These are phyloP conservation scores for Musa balbisiana DNA, from an alignment of 202 grass and related monocot species.

Conservation along the genomic window DNA sequence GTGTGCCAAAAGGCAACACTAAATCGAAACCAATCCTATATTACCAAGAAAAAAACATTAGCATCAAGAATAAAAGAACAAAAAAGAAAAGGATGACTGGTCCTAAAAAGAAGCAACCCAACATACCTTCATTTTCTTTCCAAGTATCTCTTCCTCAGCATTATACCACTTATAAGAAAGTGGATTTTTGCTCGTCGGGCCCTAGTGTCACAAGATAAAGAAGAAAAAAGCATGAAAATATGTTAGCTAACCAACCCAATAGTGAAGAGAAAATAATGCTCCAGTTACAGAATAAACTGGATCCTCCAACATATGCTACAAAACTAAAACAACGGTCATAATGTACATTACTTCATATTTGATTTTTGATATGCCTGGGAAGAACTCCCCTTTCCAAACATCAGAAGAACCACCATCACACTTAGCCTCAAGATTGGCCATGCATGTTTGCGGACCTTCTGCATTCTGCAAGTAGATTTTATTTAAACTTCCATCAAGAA, in stretches of 20 bases:
- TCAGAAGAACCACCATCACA: constrained; percentile 41
- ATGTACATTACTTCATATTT: constrained; percentile 64
- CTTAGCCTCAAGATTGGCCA: constrained; percentile 45
- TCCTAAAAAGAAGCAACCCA: neutral
- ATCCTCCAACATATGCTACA: too few species aligned
- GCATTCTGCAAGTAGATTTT: constrained; percentile 34
- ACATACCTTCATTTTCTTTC: constrained; percentile 95
- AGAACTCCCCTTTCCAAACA: constrained; percentile 76
- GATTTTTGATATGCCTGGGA: constrained; percentile 62
- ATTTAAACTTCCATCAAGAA: neutral
- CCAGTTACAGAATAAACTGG: too few species aligned
- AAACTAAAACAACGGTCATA: too few species aligned
- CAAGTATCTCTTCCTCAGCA: constrained; percentile 80
- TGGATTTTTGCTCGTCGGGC: constrained; percentile 70
- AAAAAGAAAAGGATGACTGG: neutral
- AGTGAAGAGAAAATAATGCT: too few species aligned
- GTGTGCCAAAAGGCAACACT: constrained; percentile 95
- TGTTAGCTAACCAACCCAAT: too few species aligned
- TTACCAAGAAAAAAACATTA: neutral
- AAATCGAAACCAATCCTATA: constrained; percentile 88
- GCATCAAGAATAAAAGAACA: neutral
- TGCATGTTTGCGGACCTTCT: constrained; percentile 34
- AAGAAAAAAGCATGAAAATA: neutral
- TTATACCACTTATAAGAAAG: constrained; percentile 97
- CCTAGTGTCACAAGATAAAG: constrained; percentile 34